Evolutionary conservation across 1,284 basidiomycete genomes (phyloP).

Genomic region (Cronartium quercuum): DNA sequence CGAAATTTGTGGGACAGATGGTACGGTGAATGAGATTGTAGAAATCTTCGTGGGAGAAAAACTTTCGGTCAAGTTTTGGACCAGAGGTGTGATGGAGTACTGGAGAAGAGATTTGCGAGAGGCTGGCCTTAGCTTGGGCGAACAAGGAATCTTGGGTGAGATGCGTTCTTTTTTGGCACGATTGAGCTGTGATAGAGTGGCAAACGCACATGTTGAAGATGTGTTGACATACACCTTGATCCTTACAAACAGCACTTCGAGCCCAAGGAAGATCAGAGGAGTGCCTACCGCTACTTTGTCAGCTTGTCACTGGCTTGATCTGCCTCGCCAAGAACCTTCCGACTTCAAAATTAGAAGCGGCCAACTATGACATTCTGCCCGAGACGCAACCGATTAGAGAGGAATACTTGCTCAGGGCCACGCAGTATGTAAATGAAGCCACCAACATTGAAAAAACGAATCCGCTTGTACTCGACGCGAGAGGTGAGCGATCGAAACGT

Average conservation of each 20-base stretch:
- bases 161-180: background rate
- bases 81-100: constrained; percentile 30
- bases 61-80: constrained; percentile 28
- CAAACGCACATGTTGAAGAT: too few relatives aligned
- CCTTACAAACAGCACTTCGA: constrained; percentile 10
- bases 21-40: constrained; percentile 26
- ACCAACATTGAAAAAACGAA: constrained; percentile 10
- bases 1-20: constrained; percentile 29
- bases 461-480: constrained; percentile 20
- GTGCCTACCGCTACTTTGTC: constrained; percentile 32
- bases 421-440: constrained; percentile 22
- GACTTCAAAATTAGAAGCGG: constrained; percentile 2
- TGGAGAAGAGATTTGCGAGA: constrained; percentile 24
- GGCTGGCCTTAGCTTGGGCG: constrained; percentile 17
- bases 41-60: constrained; percentile 25
- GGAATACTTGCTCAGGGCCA: constrained; percentile 1
- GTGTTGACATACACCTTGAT: too few relatives aligned
- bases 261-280: constrained; percentile 17
- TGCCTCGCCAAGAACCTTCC: constrained; percentile 11
- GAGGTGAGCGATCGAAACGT: constrained; percentile 3
- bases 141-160: constrained; percentile 28
- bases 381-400: constrained; percentile 4
- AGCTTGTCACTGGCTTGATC: constrained; percentile 10
- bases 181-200: too few relatives aligned
- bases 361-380: constrained; percentile 17